Evolutionary conservation across 2,329 filamentous ascomycete species (phyloP).

Genomic region (Alternaria tenuissima): DNA sequence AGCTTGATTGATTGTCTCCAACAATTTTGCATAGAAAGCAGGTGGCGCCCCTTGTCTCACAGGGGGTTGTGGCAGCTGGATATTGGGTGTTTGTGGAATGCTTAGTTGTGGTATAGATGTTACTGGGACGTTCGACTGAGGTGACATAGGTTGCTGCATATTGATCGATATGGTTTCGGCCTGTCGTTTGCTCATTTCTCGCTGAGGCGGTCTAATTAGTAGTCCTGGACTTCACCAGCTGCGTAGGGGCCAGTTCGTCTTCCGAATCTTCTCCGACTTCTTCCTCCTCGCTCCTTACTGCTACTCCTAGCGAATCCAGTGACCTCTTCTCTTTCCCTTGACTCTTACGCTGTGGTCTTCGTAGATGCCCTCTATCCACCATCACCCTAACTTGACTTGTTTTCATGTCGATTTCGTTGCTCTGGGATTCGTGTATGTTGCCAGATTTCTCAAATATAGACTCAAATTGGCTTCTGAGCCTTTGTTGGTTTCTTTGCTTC

Average conservation of each 20-base stretch:
- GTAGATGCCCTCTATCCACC: conserved; percentile 86
- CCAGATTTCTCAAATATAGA: conserved; percentile 24
- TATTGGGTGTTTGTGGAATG: conserved; percentile 17
- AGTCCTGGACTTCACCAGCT: conserved; percentile 17
- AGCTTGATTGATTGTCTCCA: conserved; percentile 35
- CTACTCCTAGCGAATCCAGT: conserved; percentile 33
- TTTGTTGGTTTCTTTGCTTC: no score
- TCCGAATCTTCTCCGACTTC: conserved; percentile 23
- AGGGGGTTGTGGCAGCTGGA: conserved; percentile 40
- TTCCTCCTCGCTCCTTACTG: conserved; percentile 27
- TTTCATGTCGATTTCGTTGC: conserved; percentile 86
- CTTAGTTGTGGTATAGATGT: conserved; percentile 7
- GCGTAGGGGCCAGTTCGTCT: conserved; percentile 43
- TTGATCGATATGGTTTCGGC: background rate
- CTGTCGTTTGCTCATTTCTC: background rate
- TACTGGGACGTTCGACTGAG: conserved; percentile 2
- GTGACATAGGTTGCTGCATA: background rate
- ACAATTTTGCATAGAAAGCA: conserved; percentile 33
- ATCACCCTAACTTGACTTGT: conserved; percentile 74
- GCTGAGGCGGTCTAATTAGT: background rate
- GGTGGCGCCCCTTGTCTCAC: conserved; percentile 36
- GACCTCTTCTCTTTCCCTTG: conserved; percentile 33
- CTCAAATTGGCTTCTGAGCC: no score
- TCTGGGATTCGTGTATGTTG: conserved; percentile 80
- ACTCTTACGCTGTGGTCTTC: conserved; percentile 58